Conservation (phyloP, 208 protist genomes). For the Herpetomonas muscarum region DNA sequence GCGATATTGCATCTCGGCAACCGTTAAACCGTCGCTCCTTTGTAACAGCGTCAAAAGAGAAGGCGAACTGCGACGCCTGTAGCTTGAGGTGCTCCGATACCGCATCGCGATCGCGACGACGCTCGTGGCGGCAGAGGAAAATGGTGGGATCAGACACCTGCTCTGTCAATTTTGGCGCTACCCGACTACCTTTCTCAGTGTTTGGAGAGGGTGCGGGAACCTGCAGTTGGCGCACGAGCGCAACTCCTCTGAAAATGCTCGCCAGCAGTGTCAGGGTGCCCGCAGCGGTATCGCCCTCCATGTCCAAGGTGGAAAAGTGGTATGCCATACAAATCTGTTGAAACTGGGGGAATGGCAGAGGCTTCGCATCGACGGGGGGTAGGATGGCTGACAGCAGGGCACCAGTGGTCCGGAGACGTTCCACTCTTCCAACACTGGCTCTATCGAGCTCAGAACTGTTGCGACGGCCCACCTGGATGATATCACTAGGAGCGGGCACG, state of each 20-base stretch:
- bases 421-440: constrained; percentile 3
- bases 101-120: constrained; percentile 33
- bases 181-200: not conserved
- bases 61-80: constrained; percentile 31
- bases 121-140: constrained; percentile 30
- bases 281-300: not conserved
- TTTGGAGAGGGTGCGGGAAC: not conserved
- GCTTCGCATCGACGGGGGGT: constrained; percentile 34
- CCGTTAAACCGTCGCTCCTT: constrained; percentile 1
- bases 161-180: not conserved
- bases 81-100: constrained; percentile 34
- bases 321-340: constrained; percentile 28
- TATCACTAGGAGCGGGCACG: not conserved
- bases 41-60: constrained; percentile 25
- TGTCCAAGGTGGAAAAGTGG: constrained; percentile 13
- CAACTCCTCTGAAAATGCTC: not conserved
- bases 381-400: constrained; percentile 34
- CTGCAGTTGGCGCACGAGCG: not conserved
- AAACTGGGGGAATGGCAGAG: constrained; percentile 35
- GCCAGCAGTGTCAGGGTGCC: not conserved
- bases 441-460: constrained; percentile 5
- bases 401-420: constrained; percentile 11
- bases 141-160: constrained; percentile 8
- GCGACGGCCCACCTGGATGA: not conserved
- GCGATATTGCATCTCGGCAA: constrained; percentile 25